Evolutionary conservation across 202 grass and related monocot species (phyloP).

Genomic region (Zizania palustris): DNA sequence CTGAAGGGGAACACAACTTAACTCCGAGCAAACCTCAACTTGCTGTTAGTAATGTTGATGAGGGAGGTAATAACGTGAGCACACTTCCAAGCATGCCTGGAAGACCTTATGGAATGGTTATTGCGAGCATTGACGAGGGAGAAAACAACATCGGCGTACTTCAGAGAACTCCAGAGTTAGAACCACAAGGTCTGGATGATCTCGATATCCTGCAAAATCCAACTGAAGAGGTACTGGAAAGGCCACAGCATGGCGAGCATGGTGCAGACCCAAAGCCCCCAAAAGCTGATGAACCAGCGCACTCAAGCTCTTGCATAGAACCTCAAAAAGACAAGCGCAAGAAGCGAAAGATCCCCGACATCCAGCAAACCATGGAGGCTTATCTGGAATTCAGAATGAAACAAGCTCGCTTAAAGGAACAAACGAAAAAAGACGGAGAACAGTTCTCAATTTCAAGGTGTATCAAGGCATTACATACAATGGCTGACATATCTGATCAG

Average conservation of each 20-base stretch:
- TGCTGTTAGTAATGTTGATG: slow-evolving; percentile 33
- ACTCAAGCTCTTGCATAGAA: slow-evolving; percentile 53
- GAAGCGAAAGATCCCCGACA: slow-evolving; percentile 49
- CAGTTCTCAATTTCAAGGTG: slow-evolving; percentile 48
- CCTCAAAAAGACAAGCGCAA: slow-evolving; percentile 44
- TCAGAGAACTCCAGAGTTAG: slow-evolving; percentile 26
- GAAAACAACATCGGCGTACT: slow-evolving; percentile 41
- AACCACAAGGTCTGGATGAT: slow-evolving; percentile 35
- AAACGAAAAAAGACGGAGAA: slow-evolving; percentile 31
- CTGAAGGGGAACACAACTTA: slow-evolving; percentile 24
- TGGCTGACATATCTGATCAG: slow-evolving; percentile 50
- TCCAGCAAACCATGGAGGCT: slow-evolving; percentile 52
- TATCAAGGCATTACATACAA: slow-evolving; percentile 43
- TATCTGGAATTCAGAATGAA: slow-evolving; percentile 58
- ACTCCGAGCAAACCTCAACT: slow-evolving; percentile 21
- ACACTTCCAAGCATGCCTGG: slow-evolving; percentile 34
- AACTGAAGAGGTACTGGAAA: slow-evolving; percentile 40
- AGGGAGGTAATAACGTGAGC: slow-evolving; percentile 38
- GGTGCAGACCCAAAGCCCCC: slow-evolving; percentile 6
- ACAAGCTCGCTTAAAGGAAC: slow-evolving; percentile 46
- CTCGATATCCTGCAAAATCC: slow-evolving; percentile 43
- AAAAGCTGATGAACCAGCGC: slow-evolving; percentile 40
- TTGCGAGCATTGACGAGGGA: slow-evolving; percentile 21
- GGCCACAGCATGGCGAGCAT: slow-evolving; percentile 24
- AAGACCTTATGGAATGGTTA: slow-evolving; percentile 38